Percentiles rank a stretch among this genome's conserved stretches.
Evolutionary conservation across 225 moss, liverwort and hornwort species (phyloP).

Genomic region (Ulota crispa): DNA sequence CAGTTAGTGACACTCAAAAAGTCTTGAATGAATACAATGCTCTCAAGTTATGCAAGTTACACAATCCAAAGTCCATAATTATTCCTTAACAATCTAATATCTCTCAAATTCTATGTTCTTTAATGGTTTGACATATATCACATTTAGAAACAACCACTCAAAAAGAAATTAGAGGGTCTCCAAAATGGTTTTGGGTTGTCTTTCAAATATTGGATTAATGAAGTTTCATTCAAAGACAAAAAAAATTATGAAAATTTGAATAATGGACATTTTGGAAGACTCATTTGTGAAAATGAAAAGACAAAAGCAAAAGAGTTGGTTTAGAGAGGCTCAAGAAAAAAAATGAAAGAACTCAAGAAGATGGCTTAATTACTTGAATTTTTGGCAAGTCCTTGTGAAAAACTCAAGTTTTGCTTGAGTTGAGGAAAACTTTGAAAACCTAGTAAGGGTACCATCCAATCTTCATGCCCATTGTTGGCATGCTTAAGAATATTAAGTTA

Average conservation of each 20-base stretch:
- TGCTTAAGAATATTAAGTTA: background rate
- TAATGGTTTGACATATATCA: too few species aligned
- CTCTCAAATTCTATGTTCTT: too few species aligned
- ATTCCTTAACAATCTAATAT: too few species aligned
- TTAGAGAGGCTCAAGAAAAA: background rate
- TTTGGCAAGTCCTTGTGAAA: background rate
- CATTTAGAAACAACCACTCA: too few species aligned
- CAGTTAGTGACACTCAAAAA: too few species aligned
- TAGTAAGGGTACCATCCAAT: background rate
- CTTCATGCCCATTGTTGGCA: background rate
- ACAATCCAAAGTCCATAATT: too few species aligned
- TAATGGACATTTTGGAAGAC: background rate
- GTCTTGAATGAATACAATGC: too few species aligned
- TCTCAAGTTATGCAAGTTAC: too few species aligned
- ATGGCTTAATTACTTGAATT: background rate
- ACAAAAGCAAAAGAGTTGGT: background rate
- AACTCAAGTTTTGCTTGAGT: background rate
- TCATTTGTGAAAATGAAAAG: background rate
- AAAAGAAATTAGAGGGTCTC: too few species aligned
- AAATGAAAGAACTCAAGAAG: background rate
- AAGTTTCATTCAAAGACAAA: background rate
- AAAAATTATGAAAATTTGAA: background rate
- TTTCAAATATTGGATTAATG: background rate
- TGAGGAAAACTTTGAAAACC: background rate
- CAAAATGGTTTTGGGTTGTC: background rate